phyloP scores from a whole-genome alignment of 202 grass and related monocot genomes.

The Bolboschoenoplectus hybrid region DNA sequence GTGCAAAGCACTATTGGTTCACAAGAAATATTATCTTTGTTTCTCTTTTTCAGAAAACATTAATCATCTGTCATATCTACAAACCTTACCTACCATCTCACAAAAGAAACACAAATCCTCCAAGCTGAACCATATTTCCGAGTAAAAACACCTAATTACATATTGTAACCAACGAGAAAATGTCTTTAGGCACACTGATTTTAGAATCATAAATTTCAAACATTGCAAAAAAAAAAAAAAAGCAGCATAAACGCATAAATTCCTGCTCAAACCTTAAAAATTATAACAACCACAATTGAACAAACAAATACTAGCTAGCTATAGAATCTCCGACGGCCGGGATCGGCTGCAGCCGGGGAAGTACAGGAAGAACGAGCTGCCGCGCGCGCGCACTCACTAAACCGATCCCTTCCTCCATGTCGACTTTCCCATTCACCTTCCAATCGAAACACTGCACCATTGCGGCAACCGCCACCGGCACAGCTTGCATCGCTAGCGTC shows the following conservation, averaged over 20 bases:
- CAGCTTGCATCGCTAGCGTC: constrained; percentile 63
- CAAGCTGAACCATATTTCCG: too few relatives aligned
- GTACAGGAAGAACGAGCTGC: constrained; percentile 51
- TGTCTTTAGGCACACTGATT: too few relatives aligned
- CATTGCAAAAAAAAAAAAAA: not conserved
- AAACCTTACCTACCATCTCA: too few relatives aligned
- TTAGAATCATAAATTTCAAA: not conserved
- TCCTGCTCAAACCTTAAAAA: not conserved
- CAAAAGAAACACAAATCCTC: too few relatives aligned
- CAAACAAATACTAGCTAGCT: not conserved
- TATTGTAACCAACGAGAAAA: too few relatives aligned
- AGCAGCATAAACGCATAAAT: not conserved
- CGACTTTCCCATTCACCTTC: not conserved
- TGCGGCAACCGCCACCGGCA: constrained; percentile 50
- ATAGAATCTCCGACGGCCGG: constrained; percentile 35
- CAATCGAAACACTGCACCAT: constrained; percentile 72
- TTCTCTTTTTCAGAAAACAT: too few relatives aligned
- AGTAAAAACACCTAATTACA: too few relatives aligned
- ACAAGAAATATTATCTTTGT: too few relatives aligned
- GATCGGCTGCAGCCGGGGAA: constrained; percentile 55
- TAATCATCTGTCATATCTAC: too few relatives aligned
- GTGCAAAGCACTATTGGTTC: too few relatives aligned
- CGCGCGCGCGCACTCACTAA: constrained; percentile 53
- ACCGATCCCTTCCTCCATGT: constrained; percentile 66
- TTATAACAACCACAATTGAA: not conserved